Evolutionary conservation across 371 early-diverging fungal genomes (phyloP), one percentile per base, ranked within the genome.

Genomic region (Mucor racemosus): DNA sequence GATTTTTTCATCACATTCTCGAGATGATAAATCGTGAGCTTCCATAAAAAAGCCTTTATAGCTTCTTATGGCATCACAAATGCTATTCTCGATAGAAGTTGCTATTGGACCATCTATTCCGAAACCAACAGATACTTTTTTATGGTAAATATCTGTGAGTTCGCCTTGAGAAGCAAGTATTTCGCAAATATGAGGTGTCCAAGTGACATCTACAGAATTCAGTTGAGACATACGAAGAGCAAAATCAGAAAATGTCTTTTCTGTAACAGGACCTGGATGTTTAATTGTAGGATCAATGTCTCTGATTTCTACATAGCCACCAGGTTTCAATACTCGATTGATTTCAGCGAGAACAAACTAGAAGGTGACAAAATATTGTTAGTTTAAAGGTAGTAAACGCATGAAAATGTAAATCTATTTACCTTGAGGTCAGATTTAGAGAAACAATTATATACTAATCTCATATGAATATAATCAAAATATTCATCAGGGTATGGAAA

Each of bases 381-480:
- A n/a, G n/a, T n/a, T n/a, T n/a, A n/a, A n/a, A n/a, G n/a, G n/a
- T n/a, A n/a, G n/a, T n/a, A n/a, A n/a, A n/a, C n/a, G n/a, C n/a
- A n/a, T n/a, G n/a, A 35, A n/a, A 11, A 19, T 19, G 68, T 66
- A 17, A 6, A 34, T 21, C 26, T 26, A 75, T 66, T 60, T 77
- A 79, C 82, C 66, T 68, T 67, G 44, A 77, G 62, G 36, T 79
- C 76, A 4, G 56, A 33, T 48, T 61, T 14, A 1, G 77, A 74
- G 42, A 78, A 82, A 21, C 80, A 76, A 35, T 68, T 67, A 44
- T 76, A 80, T 4, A 78, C 76, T 44, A 79, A 58, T 46, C 81
- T 74, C 76, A 86, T 78, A 64, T 86, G 84, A 46, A 87, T 73
- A 66, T 78, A 87, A 54, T 86, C 87, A 72, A 89, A 87, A 44